Conservation (phyloP, 768 basidiomycete genomes). For the Bullera alba region DNA sequence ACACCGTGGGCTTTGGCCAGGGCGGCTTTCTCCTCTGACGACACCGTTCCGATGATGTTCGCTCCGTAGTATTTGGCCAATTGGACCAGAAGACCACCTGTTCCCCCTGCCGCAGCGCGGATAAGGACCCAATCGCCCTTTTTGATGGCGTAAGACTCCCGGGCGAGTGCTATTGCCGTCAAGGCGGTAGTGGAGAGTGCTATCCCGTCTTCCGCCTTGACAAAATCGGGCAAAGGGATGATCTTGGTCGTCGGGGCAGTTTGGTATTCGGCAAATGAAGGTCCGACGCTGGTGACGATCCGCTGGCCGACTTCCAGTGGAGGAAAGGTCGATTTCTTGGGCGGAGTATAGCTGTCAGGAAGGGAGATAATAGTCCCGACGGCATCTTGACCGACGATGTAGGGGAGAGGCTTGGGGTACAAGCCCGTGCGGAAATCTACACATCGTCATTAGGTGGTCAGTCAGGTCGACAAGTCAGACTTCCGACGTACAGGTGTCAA, state of each 20-base stretch:
- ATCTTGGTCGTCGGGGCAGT: constrained; percentile 59
- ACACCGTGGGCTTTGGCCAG: constrained; percentile 73
- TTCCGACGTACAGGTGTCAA: constrained; percentile 39
- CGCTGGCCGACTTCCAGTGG: constrained; percentile 62
- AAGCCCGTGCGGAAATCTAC: constrained; percentile 61
- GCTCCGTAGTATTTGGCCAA: constrained; percentile 67
- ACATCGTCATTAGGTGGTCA: constrained; percentile 1
- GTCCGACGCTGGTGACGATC: constrained; percentile 52
- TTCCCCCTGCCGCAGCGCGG: constrained; percentile 86
- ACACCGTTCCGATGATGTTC: constrained; percentile 87
- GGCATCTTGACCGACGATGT: constrained; percentile 66
- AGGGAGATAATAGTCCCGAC: constrained; percentile 69
- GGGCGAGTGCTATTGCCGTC: constrained; percentile 66
- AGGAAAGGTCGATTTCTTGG: constrained; percentile 53
- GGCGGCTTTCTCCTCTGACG: constrained; percentile 71
- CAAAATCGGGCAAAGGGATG: constrained; percentile 58
- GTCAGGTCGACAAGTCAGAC: background rate
- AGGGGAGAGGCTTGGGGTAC: constrained; percentile 48
- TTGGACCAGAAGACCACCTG: constrained; percentile 56
- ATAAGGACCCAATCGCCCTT: constrained; percentile 67
- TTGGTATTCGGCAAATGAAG: constrained; percentile 63
- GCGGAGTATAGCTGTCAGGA: constrained; percentile 55
- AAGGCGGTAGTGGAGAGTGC: constrained; percentile 66
- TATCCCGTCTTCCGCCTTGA: constrained; percentile 58
- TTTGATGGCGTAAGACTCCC: constrained; percentile 78